Percentiles rank a stretch among this genome's conserved stretches.
Conservation (phyloP, 2,329 filamentous ascomycete genomes). For the Botryosphaeria dothidea region DNA sequence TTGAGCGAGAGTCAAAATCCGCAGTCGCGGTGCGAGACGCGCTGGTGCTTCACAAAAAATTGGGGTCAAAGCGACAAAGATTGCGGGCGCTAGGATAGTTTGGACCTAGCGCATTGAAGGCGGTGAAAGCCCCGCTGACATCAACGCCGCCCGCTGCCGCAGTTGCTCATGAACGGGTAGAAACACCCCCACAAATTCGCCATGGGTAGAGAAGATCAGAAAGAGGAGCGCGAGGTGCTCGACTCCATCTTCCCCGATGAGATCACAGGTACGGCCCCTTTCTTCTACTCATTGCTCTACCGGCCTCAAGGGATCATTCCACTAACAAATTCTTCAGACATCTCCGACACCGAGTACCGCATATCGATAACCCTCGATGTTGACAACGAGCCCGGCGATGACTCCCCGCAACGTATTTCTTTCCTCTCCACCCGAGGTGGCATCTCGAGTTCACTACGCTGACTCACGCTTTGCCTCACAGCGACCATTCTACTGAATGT, state of each 20-base stretch:
- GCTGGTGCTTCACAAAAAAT: slow-evolving; percentile 8
- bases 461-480: slow-evolving; percentile 23
- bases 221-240: slow-evolving; percentile 95
- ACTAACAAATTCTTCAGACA: slow-evolving; percentile 57
- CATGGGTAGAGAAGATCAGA: slow-evolving; percentile 75
- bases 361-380: slow-evolving; percentile 85
- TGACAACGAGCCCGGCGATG: slow-evolving; percentile 60
- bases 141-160: slow-evolving; percentile 3
- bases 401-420: slow-evolving; percentile 57
- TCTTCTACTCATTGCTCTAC: neutral
- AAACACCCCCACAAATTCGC: slow-evolving; percentile 1
- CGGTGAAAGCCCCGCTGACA: slow-evolving; percentile 9
- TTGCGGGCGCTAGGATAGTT: neutral
- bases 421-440: neutral
- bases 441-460: neutral
- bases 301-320: slow-evolving; percentile 21
- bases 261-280: slow-evolving; percentile 69
- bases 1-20: neutral
- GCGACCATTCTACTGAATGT: slow-evolving; percentile 79
- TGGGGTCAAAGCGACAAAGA: slow-evolving; percentile 10
- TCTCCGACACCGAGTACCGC: slow-evolving; percentile 86
- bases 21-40: neutral
- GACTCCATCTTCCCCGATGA: slow-evolving; percentile 98
- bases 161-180: neutral
- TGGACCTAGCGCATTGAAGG: neutral